Evolutionary conservation across 257 asterid genomes (phyloP).

Genomic region (Solanum ossicruentum): DNA sequence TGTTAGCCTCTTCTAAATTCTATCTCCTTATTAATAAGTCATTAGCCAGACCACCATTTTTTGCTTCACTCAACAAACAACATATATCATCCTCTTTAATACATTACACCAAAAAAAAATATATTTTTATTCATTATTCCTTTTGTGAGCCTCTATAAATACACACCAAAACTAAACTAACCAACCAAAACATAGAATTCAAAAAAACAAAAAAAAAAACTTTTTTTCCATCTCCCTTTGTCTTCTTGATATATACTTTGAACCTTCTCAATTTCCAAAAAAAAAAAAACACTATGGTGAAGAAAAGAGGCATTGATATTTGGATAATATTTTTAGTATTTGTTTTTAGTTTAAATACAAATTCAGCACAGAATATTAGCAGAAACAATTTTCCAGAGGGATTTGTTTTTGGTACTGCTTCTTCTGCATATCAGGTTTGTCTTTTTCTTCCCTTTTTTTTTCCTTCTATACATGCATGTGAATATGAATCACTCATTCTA

Average conservation of each 20-base stretch:
- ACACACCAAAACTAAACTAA: background rate
- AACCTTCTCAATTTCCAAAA: background rate
- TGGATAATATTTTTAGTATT: conserved; percentile 3
- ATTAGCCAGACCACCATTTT: background rate
- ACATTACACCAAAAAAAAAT: background rate
- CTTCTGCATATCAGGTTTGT: conserved; percentile 78
- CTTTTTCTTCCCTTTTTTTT: too few species aligned
- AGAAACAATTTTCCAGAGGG: conserved; percentile 51
- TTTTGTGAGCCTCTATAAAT: background rate
- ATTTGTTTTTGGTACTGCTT: conserved; percentile 88
- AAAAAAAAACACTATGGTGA: background rate
- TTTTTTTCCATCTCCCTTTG: too few species aligned
- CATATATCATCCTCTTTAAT: background rate
- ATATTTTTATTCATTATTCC: background rate
- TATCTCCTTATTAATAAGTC: background rate
- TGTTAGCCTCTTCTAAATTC: background rate
- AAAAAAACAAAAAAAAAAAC: too few species aligned
- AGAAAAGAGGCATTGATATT: background rate
- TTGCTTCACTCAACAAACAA: background rate
- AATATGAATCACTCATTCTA: background rate
- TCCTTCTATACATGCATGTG: background rate
- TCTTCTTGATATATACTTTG: background rate
- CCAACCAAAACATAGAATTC: background rate
- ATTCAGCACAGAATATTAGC: conserved; percentile 34
- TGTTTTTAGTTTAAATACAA: background rate